Percentiles rank a stretch among this genome's conserved stretches.
These are phyloP conservation scores for Syzygium malaccense DNA, from an alignment of 441 rosid species.

Conservation along the genomic window DNA sequence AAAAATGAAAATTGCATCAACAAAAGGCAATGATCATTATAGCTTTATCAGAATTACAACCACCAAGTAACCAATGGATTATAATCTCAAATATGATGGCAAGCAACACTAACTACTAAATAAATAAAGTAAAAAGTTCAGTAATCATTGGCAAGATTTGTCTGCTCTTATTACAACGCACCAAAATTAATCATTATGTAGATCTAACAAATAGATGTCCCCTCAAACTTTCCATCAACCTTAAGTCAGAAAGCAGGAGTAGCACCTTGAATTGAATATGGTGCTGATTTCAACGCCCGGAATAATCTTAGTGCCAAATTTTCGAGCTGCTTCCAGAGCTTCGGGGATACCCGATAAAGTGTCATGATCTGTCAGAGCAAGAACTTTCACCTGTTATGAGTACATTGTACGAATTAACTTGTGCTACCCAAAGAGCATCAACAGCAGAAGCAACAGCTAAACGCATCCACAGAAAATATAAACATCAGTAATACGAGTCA, in stretches of 20 bases:
- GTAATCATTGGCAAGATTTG: not conserved
- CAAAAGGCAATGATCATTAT: not conserved
- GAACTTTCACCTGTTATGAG: constrained; percentile 83
- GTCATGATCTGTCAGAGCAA: constrained; percentile 92
- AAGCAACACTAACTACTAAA: not conserved
- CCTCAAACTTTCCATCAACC: not conserved
- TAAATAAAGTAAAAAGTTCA: not conserved
- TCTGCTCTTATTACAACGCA: not conserved
- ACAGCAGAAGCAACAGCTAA: not conserved
- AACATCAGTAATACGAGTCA: not conserved
- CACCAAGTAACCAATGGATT: not conserved
- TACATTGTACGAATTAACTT: constrained; percentile 26
- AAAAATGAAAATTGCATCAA: not conserved
- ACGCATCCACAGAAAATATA: not conserved
- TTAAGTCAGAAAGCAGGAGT: not conserved
- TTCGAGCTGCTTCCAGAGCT: constrained; percentile 74
- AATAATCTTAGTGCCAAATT: constrained; percentile 71
- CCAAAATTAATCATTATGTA: not conserved
- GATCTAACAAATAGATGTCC: not conserved
- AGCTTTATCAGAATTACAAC: not conserved
- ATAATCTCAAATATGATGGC: not conserved
- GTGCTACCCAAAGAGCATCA: not conserved
- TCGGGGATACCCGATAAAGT: constrained; percentile 83
- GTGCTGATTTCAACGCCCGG: constrained; percentile 95
- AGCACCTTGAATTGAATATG: constrained; percentile 57